Conservation (phyloP, 768 basidiomycete genomes). For the Naganishia friedmannii region DNA sequence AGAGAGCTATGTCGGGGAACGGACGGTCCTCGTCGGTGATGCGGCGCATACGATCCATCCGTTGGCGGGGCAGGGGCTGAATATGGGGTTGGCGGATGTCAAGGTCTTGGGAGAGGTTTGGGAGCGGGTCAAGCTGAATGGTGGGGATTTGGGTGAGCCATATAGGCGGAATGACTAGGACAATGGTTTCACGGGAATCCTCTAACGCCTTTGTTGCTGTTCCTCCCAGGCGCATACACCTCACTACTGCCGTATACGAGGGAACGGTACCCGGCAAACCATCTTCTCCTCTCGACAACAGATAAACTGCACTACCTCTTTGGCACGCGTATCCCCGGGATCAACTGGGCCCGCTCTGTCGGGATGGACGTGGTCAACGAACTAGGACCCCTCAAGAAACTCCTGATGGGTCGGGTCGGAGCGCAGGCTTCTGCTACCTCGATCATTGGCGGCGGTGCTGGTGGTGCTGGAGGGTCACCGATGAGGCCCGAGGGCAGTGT, state of each 20-base stretch:
- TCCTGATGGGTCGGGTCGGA: constrained; percentile 78
- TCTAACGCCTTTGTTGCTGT: too few species aligned
- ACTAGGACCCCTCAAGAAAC: constrained; percentile 73
- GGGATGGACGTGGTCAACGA: constrained; percentile 92
- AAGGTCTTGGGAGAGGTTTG: constrained; percentile 69
- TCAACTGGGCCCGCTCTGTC: constrained; percentile 82
- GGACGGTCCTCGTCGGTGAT: constrained; percentile 89
- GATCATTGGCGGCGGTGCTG: constrained; percentile 22
- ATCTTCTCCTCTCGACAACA: constrained; percentile 73
- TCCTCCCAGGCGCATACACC: constrained; percentile 67
- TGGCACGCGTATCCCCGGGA: constrained; percentile 61
- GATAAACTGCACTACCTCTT: constrained; percentile 92
- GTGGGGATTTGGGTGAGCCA: constrained; percentile 76
- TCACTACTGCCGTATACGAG: constrained; percentile 72
- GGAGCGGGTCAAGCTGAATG: constrained; percentile 59
- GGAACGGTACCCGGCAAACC: constrained; percentile 80
- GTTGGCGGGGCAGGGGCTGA: constrained; percentile 91
- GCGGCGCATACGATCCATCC: constrained; percentile 95
- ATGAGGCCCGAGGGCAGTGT: constrained; percentile 31
- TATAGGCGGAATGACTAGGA: too few species aligned
- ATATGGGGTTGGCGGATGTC: constrained; percentile 86
- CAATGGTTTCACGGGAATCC: too few species aligned
- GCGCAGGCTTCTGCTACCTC: constrained; percentile 39
- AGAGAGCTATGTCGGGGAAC: constrained; percentile 73
- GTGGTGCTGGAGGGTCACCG: too few species aligned